Conservation (phyloP, 345 rosid species). For the Gossypium turneri region DNA sequence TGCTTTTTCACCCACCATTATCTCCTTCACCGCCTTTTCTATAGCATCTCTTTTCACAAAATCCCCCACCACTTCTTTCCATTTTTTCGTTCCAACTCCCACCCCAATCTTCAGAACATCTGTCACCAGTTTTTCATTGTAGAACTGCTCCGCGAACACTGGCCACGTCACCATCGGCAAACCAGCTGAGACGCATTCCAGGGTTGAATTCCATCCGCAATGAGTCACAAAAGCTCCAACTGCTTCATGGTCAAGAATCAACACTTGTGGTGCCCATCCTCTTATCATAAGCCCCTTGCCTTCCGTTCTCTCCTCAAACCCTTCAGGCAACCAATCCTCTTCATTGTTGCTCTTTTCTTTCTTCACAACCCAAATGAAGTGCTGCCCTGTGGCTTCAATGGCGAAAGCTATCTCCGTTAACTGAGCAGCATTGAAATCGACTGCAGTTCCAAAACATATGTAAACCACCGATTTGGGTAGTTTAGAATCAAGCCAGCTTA, state of each 20-base stretch:
- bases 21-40: too few species aligned
- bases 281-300: too few species aligned
- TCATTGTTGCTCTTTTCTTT: too few species aligned
- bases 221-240: conserved; percentile 57
- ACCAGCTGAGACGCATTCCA: conserved; percentile 47
- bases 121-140: conserved; percentile 47
- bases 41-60: too few species aligned
- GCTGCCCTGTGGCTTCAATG: too few species aligned
- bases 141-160: conserved; percentile 40
- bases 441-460: conserved; percentile 37
- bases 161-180: conserved; percentile 58
- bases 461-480: conserved; percentile 42
- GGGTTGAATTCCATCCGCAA: conserved; percentile 54
- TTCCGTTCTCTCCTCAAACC: too few species aligned
- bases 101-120: conserved; percentile 38
- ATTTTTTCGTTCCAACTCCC: conserved; percentile 31
- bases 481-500: conserved; percentile 41
- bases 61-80: too few species aligned
- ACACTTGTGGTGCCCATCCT: conserved; percentile 62
- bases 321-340: too few species aligned
- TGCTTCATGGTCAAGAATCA: conserved; percentile 51
- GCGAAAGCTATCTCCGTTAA: conserved; percentile 38
- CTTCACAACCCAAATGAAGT: too few species aligned
- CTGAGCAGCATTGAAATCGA: conserved; percentile 25
- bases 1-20: too few species aligned